Evolutionary conservation across 768 basidiomycete species (phyloP).

Genomic region (Tricholoma terreum): DNA sequence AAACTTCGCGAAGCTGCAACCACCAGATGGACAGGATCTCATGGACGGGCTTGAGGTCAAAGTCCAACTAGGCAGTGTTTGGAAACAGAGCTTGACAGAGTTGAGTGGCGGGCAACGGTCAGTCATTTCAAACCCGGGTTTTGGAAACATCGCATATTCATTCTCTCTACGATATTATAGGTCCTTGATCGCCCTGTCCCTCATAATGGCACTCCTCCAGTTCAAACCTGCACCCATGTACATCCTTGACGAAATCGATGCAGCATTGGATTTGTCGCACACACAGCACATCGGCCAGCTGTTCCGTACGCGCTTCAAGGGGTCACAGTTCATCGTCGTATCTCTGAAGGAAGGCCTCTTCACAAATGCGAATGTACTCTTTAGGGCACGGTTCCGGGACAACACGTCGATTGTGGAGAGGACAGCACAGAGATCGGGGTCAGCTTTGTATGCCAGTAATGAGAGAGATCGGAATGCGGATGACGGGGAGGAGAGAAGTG

Average conservation of each 20-base stretch:
- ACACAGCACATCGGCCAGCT: slow-evolving; percentile 97
- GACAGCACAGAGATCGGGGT: slow-evolving; percentile 63
- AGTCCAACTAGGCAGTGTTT: slow-evolving; percentile 89
- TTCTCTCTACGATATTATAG: slow-evolving; percentile 36
- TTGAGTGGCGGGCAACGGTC: slow-evolving; percentile 96
- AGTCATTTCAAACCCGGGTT: slow-evolving; percentile 18
- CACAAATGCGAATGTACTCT: slow-evolving; percentile 95
- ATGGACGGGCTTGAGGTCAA: slow-evolving; percentile 97
- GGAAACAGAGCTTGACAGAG: slow-evolving; percentile 98
- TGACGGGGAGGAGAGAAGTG: slow-evolving; percentile 28
- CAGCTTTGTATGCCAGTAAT: slow-evolving; percentile 40
- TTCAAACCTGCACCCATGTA: slow-evolving; percentile 99
- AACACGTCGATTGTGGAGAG: slow-evolving; percentile 90
- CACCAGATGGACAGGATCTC: slow-evolving; percentile 90
- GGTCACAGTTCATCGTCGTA: slow-evolving; percentile 97
- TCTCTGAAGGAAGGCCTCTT: slow-evolving; percentile 96
- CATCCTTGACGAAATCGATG: slow-evolving; percentile 98
- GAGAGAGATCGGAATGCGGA: slow-evolving; percentile 26
- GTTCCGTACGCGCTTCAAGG: slow-evolving; percentile 97
- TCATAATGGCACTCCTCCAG: slow-evolving; percentile 98
- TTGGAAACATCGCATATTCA: background rate
- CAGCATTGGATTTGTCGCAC: slow-evolving; percentile 92
- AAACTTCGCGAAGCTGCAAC: slow-evolving; percentile 93
- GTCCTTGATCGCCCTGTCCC: slow-evolving; percentile 93
- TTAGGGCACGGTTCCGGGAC: slow-evolving; percentile 89